Evolutionary conservation across 1,284 basidiomycete genomes (phyloP).

Genomic region (Coniophora puteana): DNA sequence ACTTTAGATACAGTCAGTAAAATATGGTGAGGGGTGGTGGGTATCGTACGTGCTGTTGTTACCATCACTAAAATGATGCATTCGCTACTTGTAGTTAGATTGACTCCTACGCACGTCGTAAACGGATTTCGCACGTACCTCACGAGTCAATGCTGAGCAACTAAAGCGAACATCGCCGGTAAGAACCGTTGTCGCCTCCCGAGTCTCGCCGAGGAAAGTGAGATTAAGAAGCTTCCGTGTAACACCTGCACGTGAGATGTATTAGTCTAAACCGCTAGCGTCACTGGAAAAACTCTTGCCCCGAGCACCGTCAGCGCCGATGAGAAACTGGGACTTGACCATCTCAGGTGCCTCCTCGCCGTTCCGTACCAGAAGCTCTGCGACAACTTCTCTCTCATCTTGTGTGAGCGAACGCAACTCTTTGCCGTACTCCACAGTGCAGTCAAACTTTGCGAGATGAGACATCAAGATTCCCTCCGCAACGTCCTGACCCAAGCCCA

Average conservation of each 20-base stretch:
- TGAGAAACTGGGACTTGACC: constrained; percentile 10
- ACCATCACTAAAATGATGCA: constrained; percentile 26
- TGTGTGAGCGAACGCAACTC: constrained; percentile 24
- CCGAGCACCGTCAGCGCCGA: constrained; percentile 17
- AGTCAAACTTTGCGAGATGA: constrained; percentile 22
- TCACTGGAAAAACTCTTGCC: constrained; percentile 2
- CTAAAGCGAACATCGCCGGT: constrained; percentile 17
- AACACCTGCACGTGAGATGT: constrained; percentile 1
- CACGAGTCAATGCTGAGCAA: constrained; percentile 3
- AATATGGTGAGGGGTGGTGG: background rate
- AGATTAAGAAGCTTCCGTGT: constrained; percentile 19
- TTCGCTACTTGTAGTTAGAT: constrained; percentile 10
- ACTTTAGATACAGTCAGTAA: constrained; percentile 6
- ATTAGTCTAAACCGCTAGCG: background rate
- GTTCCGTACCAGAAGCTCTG: constrained; percentile 7
- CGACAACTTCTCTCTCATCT: constrained; percentile 13
- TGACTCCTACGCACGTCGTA: background rate
- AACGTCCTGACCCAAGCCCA: constrained; percentile 23
- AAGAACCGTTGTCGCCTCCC: constrained; percentile 5
- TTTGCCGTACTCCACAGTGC: constrained; percentile 26
- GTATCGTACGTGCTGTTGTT: background rate
- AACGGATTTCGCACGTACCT: background rate
- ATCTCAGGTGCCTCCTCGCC: constrained; percentile 10
- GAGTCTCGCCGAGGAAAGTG: constrained; percentile 17
- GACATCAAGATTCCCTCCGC: constrained; percentile 25